Base-by-base conservation (phyloP, 108 stramenopile genomes). In the Hondaea fermentalgiana region DNA sequence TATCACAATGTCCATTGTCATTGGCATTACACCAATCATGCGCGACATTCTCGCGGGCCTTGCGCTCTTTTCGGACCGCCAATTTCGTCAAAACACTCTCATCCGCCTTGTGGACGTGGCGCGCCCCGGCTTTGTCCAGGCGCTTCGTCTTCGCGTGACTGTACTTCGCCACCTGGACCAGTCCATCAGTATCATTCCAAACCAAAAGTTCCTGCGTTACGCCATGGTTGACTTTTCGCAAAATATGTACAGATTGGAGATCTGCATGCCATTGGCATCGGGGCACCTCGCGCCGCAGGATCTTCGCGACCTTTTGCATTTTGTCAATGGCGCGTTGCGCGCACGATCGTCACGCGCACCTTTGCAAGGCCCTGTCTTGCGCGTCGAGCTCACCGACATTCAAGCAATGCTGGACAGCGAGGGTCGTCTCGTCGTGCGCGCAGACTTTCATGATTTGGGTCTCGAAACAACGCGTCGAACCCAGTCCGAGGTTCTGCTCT, bases 1-100 rank as follows among this genome's bases (percentile, higher is more conserved):
- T 47, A 83, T 83, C 19, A 83, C 76, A 12, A 83, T 83, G 76
- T 83, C 76, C n/a, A 83, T 83, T 45, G 76, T 83, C 49, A 47
- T 83, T 12, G 76, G 76, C 19, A 12, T 83, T 35, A 25, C 76
- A 23, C 76, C 76, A 8, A 83, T 83, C 23, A 17, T 83, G 76
- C 45, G 76, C 45, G 76, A 83, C 28, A 83, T 83, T 23, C 44
- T 83, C 28, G 76, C 76, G 25, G 76, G 76, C 3, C 45, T 83
- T 35, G 51, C 76, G 76, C 45, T 83, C 23, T 53, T 83, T 4
- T 53, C 76, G 19, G 76, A 83, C 51, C 76, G 51, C 23, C 51
- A 47, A 23, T 83, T 83, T 53, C 23, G 76, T 1, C 76, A 21
- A 35, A 83, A 83, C 28, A 53, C 45, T 12, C 76, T 83, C 76